These are phyloP conservation scores for Xylariales sp. DNA, from an alignment of 2,329 filamentous ascomycete species.

Conservation along the genomic window DNA sequence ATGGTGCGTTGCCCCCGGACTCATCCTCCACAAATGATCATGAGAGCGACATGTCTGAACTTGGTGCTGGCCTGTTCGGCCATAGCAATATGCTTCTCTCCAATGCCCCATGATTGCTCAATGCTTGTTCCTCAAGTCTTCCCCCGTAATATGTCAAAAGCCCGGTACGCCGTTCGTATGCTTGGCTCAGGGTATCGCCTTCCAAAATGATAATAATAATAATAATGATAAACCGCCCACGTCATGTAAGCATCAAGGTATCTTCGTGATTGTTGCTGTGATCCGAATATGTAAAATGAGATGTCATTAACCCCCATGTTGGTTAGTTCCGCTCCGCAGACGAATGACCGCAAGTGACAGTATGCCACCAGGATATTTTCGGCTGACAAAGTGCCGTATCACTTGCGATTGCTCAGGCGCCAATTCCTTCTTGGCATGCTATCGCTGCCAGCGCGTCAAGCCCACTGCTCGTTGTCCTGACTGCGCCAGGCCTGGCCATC, in stretches of 20 bases:
- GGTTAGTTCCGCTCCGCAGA: no score
- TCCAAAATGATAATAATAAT: neutral
- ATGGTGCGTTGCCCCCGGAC: no score
- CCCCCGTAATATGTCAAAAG: slow-evolving; percentile 1
- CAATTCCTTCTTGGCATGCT: slow-evolving; percentile 48
- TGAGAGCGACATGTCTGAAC: no score
- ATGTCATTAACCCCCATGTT: no score
- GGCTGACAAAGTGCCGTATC: no score
- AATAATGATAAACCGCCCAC: neutral
- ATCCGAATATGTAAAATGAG: no score
- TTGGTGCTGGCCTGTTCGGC: no score
- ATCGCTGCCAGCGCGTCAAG: slow-evolving; percentile 52
- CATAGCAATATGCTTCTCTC: no score
- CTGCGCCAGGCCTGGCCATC: slow-evolving; percentile 37
- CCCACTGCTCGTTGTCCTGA: slow-evolving; percentile 44
- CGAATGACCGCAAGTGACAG: no score
- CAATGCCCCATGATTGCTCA: neutral
- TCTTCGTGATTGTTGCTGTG: neutral
- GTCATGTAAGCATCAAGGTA: neutral
- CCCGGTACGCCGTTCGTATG: neutral
- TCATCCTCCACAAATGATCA: no score
- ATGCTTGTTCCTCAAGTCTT: neutral
- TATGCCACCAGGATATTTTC: no score
- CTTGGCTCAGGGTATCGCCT: slow-evolving; percentile 4
- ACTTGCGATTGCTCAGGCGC: no score